Base-by-base conservation (phyloP, 2,329 filamentous ascomycete genomes). In the Colletotrichum tropicale region DNA sequence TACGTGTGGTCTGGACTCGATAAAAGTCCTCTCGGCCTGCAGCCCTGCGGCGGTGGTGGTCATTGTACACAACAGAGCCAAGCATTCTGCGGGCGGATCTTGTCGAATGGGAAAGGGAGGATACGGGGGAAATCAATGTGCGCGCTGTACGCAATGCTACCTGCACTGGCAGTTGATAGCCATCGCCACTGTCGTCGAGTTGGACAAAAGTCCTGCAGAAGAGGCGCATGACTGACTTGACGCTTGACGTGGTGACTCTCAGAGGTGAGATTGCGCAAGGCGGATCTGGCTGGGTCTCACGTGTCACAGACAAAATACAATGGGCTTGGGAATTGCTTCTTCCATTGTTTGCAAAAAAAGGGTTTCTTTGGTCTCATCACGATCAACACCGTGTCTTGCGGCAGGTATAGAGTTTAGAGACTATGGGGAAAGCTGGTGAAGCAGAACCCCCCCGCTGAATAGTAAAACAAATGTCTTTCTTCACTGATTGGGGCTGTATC, bases 11-110 rank as follows among this genome's bases (percentile, higher is more conserved):
- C 56, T 26, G 30, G 70, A 69, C 58, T 70, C 66, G n/a, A 58
- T 58, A 58, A 65, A 74, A 12, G 18, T 9, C 21, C 16, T 16
- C 30, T 38, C 5, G 16, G 32, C 4, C 66, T 68, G 43, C 73
- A 66, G 71, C 72, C 72, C 62, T 75, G 72, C 69, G 62, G 68
- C 61, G 67, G 72, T 55, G 67, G 36, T 62, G 21, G 21, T 43
- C 32, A 3, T 13, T 32, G 10, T 10, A 60, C 66, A 38, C 66
- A n/a, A 26, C 65, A 58, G 24, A 55, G 60, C 60, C 71, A 74
- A 62, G 38, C 38, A 48, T 48, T 48, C 18, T 9, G 38, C 16
- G 38, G 38, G 38, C 38, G 38, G 38, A 48, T 48, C 38, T 48
- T 48, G 38, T 48, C 18, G 38, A 48, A 48, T 48, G 38, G 18